These are phyloP conservation scores for Sclerotinia glacialis DNA, from an alignment of 2,329 filamentous ascomycete species.

Conservation along the genomic window DNA sequence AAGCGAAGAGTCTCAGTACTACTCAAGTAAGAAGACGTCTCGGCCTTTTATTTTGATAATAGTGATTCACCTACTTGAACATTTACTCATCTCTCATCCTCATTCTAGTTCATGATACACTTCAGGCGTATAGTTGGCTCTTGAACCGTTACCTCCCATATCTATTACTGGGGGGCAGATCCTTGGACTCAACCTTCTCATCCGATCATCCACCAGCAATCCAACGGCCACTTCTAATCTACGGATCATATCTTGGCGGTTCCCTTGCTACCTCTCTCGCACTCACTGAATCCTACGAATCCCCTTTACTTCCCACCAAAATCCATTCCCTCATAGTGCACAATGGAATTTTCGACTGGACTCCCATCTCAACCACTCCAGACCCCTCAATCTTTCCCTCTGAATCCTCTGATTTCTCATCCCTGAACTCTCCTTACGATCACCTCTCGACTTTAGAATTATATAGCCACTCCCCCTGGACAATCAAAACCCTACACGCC, in stretches of 20 bases:
- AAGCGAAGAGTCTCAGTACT: neutral
- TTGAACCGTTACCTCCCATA: slow-evolving; percentile 27
- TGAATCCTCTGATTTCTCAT: neutral
- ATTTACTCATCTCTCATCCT: slow-evolving; percentile 45
- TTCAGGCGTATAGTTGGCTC: slow-evolving; percentile 48
- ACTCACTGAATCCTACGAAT: slow-evolving; percentile 51
- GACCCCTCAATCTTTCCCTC: neutral
- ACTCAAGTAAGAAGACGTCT: neutral
- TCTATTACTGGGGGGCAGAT: slow-evolving; percentile 14
- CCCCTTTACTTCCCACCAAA: slow-evolving; percentile 40
- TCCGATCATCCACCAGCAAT: slow-evolving; percentile 28
- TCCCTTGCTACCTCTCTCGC: slow-evolving; percentile 56
- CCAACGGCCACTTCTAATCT: slow-evolving; percentile 44
- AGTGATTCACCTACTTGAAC: neutral
- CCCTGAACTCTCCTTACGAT: neutral
- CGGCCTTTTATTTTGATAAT: neutral
- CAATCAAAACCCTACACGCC: slow-evolving; percentile 27
- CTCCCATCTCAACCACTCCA: slow-evolving; percentile 54
- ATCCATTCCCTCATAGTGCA: slow-evolving; percentile 51
- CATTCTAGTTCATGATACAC: slow-evolving; percentile 54
- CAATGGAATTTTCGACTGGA: slow-evolving; percentile 65
- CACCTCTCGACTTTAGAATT: neutral
- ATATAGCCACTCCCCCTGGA: slow-evolving; percentile 24
- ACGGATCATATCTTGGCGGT: slow-evolving; percentile 57
- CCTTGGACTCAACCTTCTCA: neutral